Base-by-base conservation (phyloP, 139 green algal genomes). In the Nannochloris sp. region DNA sequence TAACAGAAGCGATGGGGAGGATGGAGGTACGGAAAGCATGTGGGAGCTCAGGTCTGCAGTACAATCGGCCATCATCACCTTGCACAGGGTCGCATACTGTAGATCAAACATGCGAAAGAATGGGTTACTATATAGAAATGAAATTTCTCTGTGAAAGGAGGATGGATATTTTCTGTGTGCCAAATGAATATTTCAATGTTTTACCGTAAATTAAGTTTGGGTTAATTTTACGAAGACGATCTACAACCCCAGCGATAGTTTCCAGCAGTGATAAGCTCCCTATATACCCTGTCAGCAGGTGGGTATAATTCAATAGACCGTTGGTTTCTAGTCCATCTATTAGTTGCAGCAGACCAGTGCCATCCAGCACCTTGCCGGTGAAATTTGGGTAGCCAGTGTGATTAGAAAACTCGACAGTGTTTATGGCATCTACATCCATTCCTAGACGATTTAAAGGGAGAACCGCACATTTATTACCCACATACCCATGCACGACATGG, bases 221-320 rank as follows among this genome's bases (percentile, higher is more conserved):
- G 65, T 96, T 89, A 35, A 68, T 34, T 3, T 61, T 27, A 25
- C 81, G 64, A 15, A 97, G 67, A 60, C 70, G 72, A 24, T 60
- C 32, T 14, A 89, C 68, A 7, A 92, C 70, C 4, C 76, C 45
- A 4, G 75, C 75, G 2, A 97, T 71, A 2, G 75, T 81, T 33
- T 90, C 47, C 27, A 97, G 74, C 6, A 95, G 71, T 0, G 81
- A 90, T 19, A 86, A 60, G 1, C 79, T 89, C 12, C 86, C 90
- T 31, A 97, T 95, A 74, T 96, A 97, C 25, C 89, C 89, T 57
- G 93, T 96, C 7, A 98, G 78, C 5, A 98, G 73, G 74, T 97
- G 88, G n/a, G 82, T 90, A 73, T 97, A 90, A 25, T 72, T 32
- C 7, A 94, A 61, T 45, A 97, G 70, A 0, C 65, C 69, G 59